Conservation (phyloP, 176 grass and related monocot genomes). For the Oryza longistaminata region DNA sequence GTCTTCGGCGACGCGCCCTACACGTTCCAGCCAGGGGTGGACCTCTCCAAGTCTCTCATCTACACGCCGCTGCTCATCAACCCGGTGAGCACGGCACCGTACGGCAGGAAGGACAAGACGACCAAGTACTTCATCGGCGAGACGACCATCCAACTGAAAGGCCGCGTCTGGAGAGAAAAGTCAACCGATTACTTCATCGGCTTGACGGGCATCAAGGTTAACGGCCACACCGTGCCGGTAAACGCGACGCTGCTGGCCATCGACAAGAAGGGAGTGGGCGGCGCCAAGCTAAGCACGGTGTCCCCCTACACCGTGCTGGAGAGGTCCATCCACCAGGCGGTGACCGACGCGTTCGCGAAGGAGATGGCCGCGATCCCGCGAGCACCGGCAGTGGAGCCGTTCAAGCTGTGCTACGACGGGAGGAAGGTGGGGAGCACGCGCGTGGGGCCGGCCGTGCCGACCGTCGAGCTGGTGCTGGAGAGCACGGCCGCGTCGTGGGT, state of each 20-base stretch:
- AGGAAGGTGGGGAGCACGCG: constrained; percentile 28
- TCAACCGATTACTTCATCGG: constrained; percentile 54
- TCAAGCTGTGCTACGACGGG: constrained; percentile 44
- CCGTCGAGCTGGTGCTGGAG: constrained; percentile 43
- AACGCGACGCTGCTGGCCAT: constrained; percentile 42
- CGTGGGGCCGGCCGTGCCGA: constrained; percentile 44
- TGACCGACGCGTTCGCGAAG: constrained; percentile 25
- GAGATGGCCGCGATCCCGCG: background rate
- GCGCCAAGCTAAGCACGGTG: constrained; percentile 52
- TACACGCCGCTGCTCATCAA: constrained; percentile 59
- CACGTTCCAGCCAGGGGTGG: constrained; percentile 12
- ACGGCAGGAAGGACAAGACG: too few relatives aligned
- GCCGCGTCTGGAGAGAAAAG: constrained; percentile 28
- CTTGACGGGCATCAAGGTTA: constrained; percentile 42
- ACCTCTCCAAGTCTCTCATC: constrained; percentile 37
- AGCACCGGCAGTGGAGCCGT: constrained; percentile 33
- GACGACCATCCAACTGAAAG: background rate
- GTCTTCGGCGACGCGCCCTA: constrained; percentile 50
- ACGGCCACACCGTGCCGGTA: constrained; percentile 30
- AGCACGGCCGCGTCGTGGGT: constrained; percentile 25
- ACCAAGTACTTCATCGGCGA: background rate
- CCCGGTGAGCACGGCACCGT: constrained; percentile 47
- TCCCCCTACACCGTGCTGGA: constrained; percentile 46
- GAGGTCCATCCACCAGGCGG: constrained; percentile 46
- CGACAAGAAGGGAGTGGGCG: constrained; percentile 40